A percentile compares a stretch with the other conserved stretches of the same genome.
Conservation (phyloP, 805 yeast genomes). For the Kazachstania bromeliacearum region DNA sequence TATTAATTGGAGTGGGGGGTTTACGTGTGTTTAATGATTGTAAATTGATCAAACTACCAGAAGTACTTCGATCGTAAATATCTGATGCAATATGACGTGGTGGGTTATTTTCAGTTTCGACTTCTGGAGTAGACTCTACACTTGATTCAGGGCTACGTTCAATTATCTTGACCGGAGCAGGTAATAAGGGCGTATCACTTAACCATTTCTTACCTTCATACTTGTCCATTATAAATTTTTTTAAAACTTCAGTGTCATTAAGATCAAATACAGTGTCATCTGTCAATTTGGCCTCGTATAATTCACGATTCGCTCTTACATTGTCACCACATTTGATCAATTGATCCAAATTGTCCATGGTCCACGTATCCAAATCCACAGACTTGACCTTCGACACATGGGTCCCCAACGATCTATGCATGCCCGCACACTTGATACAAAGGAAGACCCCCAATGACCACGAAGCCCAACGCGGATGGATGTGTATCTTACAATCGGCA, state of each 20-base stretch:
- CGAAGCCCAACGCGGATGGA: slow-evolving; percentile 97
- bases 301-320: slow-evolving; percentile 51
- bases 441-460: slow-evolving; percentile 91
- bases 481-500: slow-evolving; percentile 82
- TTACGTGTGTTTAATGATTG: not conserved
- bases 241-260: slow-evolving; percentile 68
- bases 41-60: not conserved
- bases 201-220: slow-evolving; percentile 88
- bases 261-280: slow-evolving; percentile 40
- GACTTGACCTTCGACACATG: slow-evolving; percentile 89
- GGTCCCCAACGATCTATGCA: slow-evolving; percentile 91
- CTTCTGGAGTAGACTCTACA: not conserved
- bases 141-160: too few relatives aligned
- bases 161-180: slow-evolving; percentile 13
- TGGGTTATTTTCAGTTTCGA: not conserved
- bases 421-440: slow-evolving; percentile 92
- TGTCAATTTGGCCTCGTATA: slow-evolving; percentile 66
- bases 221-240: slow-evolving; percentile 82
- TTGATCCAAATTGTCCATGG: slow-evolving; percentile 75
- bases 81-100: not conserved
- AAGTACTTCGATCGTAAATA: not conserved
- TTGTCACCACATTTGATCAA: slow-evolving; percentile 83
- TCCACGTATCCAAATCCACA: slow-evolving; percentile 93
- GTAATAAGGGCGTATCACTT: not conserved
- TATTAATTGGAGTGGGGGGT: not conserved